phyloP scores from a whole-genome alignment of 768 basidiomycete genomes.

The Punctularia strigosozonata region DNA sequence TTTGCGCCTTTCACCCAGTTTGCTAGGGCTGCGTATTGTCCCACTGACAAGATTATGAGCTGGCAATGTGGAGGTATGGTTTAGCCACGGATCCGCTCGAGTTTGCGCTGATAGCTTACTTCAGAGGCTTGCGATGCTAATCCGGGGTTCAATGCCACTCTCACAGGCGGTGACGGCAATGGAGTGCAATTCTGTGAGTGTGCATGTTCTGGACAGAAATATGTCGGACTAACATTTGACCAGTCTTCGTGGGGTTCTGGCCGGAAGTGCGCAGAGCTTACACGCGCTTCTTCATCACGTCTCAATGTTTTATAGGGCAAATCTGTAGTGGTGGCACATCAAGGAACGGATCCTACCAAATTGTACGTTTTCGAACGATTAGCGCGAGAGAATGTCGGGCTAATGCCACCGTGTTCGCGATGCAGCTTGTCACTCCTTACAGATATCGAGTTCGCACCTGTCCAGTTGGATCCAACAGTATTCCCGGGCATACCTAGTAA shows the following conservation, averaged over 20 bases:
- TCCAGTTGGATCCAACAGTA: slow-evolving; percentile 27
- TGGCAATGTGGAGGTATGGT: slow-evolving; percentile 41
- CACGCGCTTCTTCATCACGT: not conserved
- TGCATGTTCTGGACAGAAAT: not conserved
- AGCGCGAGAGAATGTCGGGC: not conserved
- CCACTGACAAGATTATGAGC: slow-evolving; percentile 20
- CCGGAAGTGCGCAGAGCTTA: too few species aligned
- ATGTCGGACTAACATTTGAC: not conserved
- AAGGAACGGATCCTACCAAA: slow-evolving; percentile 47
- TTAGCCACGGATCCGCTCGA: too few species aligned
- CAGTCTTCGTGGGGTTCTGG: slow-evolving; percentile 52
- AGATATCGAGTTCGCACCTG: slow-evolving; percentile 29
- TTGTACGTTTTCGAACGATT: too few species aligned
- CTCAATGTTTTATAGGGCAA: slow-evolving; percentile 16
- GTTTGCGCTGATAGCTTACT: too few species aligned
- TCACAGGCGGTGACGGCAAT: slow-evolving; percentile 38
- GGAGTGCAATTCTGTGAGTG: slow-evolving; percentile 32
- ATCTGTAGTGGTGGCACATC: slow-evolving; percentile 44
- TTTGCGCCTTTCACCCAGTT: slow-evolving; percentile 38
- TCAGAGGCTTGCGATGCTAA: slow-evolving; percentile 30
- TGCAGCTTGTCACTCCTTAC: slow-evolving; percentile 23
- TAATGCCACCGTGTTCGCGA: not conserved
- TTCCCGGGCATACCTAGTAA: slow-evolving; percentile 42
- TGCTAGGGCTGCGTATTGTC: slow-evolving; percentile 45
- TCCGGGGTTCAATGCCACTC: slow-evolving; percentile 26